phyloP scores from a whole-genome alignment of 2,329 filamentous ascomycete genomes.

The Pseudofabraea citricarpa region DNA sequence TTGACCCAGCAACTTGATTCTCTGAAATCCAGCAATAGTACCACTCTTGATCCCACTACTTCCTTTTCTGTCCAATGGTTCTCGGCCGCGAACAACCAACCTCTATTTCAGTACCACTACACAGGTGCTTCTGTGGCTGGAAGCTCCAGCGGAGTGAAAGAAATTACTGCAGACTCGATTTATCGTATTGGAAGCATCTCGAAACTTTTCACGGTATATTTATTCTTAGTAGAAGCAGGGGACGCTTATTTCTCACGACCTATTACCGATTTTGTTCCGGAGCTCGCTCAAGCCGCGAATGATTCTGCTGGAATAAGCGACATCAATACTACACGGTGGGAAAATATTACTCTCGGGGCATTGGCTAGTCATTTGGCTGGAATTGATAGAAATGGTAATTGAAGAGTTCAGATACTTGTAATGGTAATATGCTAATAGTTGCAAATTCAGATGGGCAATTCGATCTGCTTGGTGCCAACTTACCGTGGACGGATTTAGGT shows the following conservation, averaged over 20 bases:
- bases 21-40: neutral
- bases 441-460: neutral
- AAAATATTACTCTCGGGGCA: neutral
- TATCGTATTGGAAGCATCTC: constrained; percentile 38
- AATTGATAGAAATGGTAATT: neutral
- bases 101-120: neutral
- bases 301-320: neutral
- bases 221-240: constrained; percentile 33
- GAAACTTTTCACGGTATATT: constrained; percentile 39
- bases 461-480: neutral
- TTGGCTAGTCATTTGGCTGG: neutral
- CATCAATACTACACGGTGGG: neutral
- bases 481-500: neutral
- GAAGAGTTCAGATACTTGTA: neutral
- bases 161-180: constrained; percentile 10
- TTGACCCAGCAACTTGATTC: neutral
- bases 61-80: neutral
- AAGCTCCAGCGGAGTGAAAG: neutral
- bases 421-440: neutral
- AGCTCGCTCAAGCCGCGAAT: constrained; percentile 27
- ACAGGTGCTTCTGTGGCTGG: neutral
- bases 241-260: constrained; percentile 32
- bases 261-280: constrained; percentile 35
- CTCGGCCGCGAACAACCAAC: neutral
- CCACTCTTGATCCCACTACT: neutral